Conservation (phyloP, 805 yeast species). For the Vanderwaltozyma yarrowii region DNA sequence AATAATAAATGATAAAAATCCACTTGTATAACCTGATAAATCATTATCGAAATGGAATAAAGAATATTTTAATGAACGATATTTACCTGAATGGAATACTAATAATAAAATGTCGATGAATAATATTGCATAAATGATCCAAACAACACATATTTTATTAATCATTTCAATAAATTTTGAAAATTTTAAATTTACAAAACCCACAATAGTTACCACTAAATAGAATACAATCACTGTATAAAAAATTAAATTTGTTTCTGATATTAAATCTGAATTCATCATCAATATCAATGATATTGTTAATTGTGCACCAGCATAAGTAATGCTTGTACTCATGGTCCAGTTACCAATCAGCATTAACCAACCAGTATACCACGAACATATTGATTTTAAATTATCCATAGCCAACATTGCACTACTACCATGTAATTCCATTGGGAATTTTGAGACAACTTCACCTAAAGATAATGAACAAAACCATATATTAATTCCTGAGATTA, state of each 20-base stretch:
- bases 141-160: constrained; percentile 58
- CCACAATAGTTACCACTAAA: constrained; percentile 46
- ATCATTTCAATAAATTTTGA: constrained; percentile 51
- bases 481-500: constrained; percentile 53
- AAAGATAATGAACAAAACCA: constrained; percentile 58
- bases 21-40: constrained; percentile 63
- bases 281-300: constrained; percentile 58
- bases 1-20: constrained; percentile 57
- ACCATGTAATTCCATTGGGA: constrained; percentile 69
- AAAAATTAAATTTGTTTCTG: constrained; percentile 40
- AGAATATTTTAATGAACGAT: constrained; percentile 49
- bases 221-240: constrained; percentile 49
- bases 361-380: constrained; percentile 79
- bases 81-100: constrained; percentile 42
- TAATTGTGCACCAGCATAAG: constrained; percentile 70
- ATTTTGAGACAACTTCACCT: constrained; percentile 69
- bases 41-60: constrained; percentile 60
- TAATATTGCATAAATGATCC: constrained; percentile 65
- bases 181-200: constrained; percentile 52
- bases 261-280: constrained; percentile 40
- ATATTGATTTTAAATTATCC: constrained; percentile 42
- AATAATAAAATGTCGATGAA: constrained; percentile 55
- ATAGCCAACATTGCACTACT: constrained; percentile 63
- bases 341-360: constrained; percentile 62
- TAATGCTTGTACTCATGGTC: constrained; percentile 64